phyloP scores from a whole-genome alignment of 768 basidiomycete species.

The Hemileccinum rubropunctum region DNA sequence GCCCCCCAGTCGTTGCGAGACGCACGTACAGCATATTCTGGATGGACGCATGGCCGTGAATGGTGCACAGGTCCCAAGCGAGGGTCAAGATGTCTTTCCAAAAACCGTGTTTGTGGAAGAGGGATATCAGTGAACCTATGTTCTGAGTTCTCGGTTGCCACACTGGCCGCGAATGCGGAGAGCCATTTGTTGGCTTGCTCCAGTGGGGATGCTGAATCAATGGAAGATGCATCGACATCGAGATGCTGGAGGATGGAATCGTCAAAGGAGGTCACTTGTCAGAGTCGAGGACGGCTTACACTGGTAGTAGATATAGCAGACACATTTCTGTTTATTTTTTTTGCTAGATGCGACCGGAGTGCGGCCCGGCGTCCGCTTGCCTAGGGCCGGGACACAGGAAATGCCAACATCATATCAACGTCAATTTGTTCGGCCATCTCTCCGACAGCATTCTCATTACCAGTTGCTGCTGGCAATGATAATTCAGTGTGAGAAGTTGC shows the following conservation, averaged over 20 bases:
- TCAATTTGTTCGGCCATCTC: too few species aligned
- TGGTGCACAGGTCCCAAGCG: conserved; percentile 54
- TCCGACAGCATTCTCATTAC: too few species aligned
- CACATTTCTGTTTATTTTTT: too few species aligned
- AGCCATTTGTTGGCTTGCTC: conserved; percentile 19
- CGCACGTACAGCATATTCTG: conserved; percentile 36
- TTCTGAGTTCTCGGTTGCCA: conserved; percentile 5
- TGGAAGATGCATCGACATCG: conserved; percentile 5
- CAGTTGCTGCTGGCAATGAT: too few species aligned
- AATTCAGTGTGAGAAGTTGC: too few species aligned
- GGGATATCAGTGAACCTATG: neutral
- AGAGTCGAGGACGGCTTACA: conserved; percentile 7
- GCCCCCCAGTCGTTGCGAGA: conserved; percentile 42
- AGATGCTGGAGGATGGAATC: conserved; percentile 21
- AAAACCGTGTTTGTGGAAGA: conserved; percentile 28
- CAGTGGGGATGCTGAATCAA: conserved; percentile 8
- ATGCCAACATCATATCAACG: too few species aligned
- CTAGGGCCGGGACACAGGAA: too few species aligned
- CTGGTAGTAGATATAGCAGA: too few species aligned
- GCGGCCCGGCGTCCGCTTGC: too few species aligned
- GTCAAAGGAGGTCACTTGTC: conserved; percentile 12
- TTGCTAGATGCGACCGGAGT: too few species aligned
- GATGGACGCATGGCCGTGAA: conserved; percentile 38
- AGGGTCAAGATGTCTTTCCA: conserved; percentile 54
- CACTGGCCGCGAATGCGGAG: conserved; percentile 8